Conservation (phyloP, 208 protist species). For the Leishmania mexicana region DNA sequence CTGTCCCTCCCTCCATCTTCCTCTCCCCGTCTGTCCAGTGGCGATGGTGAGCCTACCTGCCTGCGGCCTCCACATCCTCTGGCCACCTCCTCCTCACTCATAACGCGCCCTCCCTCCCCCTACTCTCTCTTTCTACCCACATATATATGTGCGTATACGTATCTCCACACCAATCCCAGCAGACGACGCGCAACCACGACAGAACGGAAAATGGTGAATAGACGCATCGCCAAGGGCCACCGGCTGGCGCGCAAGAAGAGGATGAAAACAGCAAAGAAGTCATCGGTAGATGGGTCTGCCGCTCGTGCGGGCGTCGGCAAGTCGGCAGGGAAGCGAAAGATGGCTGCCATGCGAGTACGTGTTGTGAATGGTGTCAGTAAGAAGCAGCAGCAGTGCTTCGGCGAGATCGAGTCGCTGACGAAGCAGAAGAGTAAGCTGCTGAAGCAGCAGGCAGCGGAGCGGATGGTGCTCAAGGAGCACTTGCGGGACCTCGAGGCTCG, state of each 20-base stretch:
- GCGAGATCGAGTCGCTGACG: slow-evolving; percentile 30
- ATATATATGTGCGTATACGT: no score
- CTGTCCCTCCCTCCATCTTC: neutral
- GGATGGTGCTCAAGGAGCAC: slow-evolving; percentile 87
- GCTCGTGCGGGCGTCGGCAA: slow-evolving; percentile 16
- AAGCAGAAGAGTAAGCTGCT: slow-evolving; percentile 59
- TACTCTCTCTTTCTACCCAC: neutral
- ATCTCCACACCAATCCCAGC: neutral
- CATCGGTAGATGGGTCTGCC: slow-evolving; percentile 6
- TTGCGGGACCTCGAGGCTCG: slow-evolving; percentile 69
- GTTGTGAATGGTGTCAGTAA: slow-evolving; percentile 13
- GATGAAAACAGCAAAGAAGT: slow-evolving; percentile 35
- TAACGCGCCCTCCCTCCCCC: neutral
- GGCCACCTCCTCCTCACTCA: neutral
- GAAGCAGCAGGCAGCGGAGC: slow-evolving; percentile 80
- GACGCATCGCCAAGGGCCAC: slow-evolving; percentile 35
- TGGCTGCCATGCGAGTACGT: slow-evolving; percentile 15
- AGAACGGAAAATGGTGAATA: slow-evolving; percentile 32
- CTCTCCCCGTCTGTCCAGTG: neutral
- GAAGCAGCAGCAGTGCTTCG: slow-evolving; percentile 21
- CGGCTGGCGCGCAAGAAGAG: slow-evolving; percentile 46
- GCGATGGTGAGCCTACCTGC: neutral
- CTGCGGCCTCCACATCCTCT: neutral
- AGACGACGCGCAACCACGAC: no score
- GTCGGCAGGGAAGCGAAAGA: slow-evolving; percentile 1